These are phyloP conservation scores for Camelina neglecta DNA, from an alignment of 345 rosid genomes.

Conservation along the genomic window DNA sequence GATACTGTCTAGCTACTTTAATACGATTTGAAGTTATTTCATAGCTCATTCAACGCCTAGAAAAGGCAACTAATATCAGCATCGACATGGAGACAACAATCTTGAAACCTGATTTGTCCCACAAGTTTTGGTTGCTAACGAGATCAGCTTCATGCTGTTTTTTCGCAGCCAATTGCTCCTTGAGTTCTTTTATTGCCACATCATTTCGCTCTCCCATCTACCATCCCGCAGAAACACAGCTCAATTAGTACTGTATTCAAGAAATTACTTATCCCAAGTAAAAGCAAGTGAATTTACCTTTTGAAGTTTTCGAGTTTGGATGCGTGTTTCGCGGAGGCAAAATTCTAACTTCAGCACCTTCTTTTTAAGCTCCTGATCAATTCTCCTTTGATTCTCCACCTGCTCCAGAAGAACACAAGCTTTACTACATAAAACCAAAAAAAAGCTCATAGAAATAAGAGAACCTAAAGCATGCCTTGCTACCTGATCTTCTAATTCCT, in stretches of 20 bases:
- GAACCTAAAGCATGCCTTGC: slow-evolving; percentile 23
- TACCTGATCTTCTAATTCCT: slow-evolving; percentile 88
- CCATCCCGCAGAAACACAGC: slow-evolving; percentile 14
- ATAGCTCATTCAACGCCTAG: slow-evolving; percentile 59
- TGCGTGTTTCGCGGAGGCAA: slow-evolving; percentile 86
- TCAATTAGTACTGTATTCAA: neutral
- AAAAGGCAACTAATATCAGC: slow-evolving; percentile 76
- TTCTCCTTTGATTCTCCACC: slow-evolving; percentile 85
- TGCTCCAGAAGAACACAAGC: slow-evolving; percentile 36
- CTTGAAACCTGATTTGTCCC: slow-evolving; percentile 90
- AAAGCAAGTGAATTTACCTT: slow-evolving; percentile 55
- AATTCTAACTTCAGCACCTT: slow-evolving; percentile 87
- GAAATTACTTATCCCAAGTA: slow-evolving; percentile 8
- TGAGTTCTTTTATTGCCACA: slow-evolving; percentile 71
- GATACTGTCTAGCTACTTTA: slow-evolving; percentile 29
- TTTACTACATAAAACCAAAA: neutral
- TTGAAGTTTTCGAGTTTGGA: slow-evolving; percentile 81
- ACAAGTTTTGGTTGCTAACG: slow-evolving; percentile 63
- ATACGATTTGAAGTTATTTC: slow-evolving; percentile 9
- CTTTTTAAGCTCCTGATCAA: slow-evolving; percentile 88
- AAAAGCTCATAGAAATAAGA: neutral
- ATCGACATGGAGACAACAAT: slow-evolving; percentile 82
- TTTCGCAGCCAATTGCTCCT: slow-evolving; percentile 63
- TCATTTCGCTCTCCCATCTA: slow-evolving; percentile 91
- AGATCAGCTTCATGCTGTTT: slow-evolving; percentile 43